These are phyloP conservation scores for Cubamyces lactineus DNA, from an alignment of 768 basidiomycete species.

Conservation along the genomic window DNA sequence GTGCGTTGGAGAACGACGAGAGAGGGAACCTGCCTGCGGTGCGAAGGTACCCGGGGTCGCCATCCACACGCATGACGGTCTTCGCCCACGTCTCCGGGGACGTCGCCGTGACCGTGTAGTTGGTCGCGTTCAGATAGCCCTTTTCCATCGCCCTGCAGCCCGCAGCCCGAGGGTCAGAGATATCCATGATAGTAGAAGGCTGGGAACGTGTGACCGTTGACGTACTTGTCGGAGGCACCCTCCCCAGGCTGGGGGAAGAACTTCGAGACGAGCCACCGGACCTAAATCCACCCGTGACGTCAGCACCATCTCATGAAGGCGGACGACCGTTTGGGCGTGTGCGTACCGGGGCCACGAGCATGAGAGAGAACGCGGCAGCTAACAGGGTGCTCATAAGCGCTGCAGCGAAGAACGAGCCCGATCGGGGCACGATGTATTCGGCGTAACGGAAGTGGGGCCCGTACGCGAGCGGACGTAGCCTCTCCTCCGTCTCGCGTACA, in stretches of 20 bases:
- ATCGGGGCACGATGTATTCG: constrained; percentile 54
- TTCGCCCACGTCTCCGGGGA: constrained; percentile 44
- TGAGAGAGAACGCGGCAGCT: constrained; percentile 1
- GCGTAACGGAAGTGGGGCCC: constrained; percentile 77
- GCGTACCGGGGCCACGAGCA: constrained; percentile 36
- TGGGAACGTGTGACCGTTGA: constrained; percentile 22
- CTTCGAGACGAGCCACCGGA: constrained; percentile 58
- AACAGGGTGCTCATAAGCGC: constrained; percentile 38
- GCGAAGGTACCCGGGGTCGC: constrained; percentile 76
- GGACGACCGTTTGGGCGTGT: neutral
- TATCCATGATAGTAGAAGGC: neutral
- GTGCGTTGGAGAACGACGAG: constrained; percentile 9
- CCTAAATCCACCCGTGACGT: constrained; percentile 37
- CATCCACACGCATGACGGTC: constrained; percentile 63
- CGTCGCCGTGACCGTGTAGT: constrained; percentile 66
- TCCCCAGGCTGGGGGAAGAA: constrained; percentile 56
- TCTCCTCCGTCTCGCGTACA: constrained; percentile 20
- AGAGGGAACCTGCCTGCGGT: constrained; percentile 52
- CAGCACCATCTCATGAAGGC: neutral
- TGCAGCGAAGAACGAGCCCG: constrained; percentile 43
- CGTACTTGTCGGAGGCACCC: constrained; percentile 69
- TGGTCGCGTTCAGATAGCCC: constrained; percentile 66
- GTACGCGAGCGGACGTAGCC: constrained; percentile 45
- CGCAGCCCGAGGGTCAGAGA: neutral
- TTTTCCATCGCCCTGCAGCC: constrained; percentile 53